Evolutionary conservation across 768 basidiomycete genomes (phyloP).

Genomic region (Porpolomopsis calyptriformis): DNA sequence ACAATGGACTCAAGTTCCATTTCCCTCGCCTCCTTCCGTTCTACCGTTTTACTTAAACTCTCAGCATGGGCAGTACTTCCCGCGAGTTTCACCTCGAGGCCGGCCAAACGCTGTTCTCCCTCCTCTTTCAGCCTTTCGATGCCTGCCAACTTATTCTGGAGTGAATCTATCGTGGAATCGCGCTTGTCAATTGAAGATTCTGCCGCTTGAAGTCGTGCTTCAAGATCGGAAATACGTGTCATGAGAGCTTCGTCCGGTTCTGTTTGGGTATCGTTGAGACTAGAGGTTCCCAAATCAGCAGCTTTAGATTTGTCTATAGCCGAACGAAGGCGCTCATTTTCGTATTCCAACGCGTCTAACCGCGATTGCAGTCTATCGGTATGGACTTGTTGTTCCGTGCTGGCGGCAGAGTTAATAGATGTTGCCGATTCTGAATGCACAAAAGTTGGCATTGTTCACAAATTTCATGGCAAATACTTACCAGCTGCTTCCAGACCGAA

Average conservation of each 20-base stretch:
- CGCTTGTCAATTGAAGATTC: slow-evolving; percentile 37
- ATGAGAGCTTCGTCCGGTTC: slow-evolving; percentile 35
- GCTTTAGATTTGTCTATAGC: slow-evolving; percentile 20
- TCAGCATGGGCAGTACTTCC: slow-evolving; percentile 31
- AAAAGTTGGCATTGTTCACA: slow-evolving; percentile 5
- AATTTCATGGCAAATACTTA: background rate
- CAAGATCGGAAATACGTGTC: slow-evolving; percentile 30
- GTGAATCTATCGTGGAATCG: slow-evolving; percentile 32
- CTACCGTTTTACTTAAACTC: slow-evolving; percentile 43
- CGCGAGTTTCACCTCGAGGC: slow-evolving; percentile 26
- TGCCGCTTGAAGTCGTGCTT: slow-evolving; percentile 29
- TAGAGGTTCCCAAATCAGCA: slow-evolving; percentile 32
- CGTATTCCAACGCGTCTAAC: slow-evolving; percentile 56
- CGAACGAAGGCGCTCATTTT: slow-evolving; percentile 50
- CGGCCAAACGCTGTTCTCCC: slow-evolving; percentile 27
- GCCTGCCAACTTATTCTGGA: slow-evolving; percentile 36
- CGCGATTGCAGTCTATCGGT: slow-evolving; percentile 37
- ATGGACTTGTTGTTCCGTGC: slow-evolving; percentile 26
- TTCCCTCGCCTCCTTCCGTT: slow-evolving; percentile 39
- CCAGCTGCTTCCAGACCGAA: background rate
- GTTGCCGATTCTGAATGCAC: slow-evolving; percentile 33
- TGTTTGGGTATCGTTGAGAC: slow-evolving; percentile 20
- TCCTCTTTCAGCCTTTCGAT: slow-evolving; percentile 40
- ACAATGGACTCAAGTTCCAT: slow-evolving; percentile 41
- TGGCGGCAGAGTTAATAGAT: slow-evolving; percentile 22